Base-by-base conservation (phyloP, 441 rosid genomes). In the Eruca vesicaria region DNA sequence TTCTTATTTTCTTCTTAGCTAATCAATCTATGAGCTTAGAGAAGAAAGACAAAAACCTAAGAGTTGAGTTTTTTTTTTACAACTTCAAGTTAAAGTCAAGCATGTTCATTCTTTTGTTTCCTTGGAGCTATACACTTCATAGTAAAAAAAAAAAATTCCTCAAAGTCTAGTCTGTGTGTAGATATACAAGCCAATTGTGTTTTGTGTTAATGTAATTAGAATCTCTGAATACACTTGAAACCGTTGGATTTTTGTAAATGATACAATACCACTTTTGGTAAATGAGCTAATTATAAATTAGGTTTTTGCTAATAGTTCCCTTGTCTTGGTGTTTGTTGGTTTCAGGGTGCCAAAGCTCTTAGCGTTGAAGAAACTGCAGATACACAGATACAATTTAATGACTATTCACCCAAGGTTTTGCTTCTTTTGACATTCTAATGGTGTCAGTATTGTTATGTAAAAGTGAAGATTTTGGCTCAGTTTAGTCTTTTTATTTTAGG, bases 321-420 rank as follows among this genome's bases (percentile, higher is more conserved):
- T 35, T n/a, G 52, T 16, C 52, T 43, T 43, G 52, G 18, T 48
- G 19, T 5, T 43, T 43, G 66, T 74, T 76, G 50, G n/a, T 60
- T 65, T 61, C 64, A 90, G 93, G 82, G 64, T 16, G 77, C 68
- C 74, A 65, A 43, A 43, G 3, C 50, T 43, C 50, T 8, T 62
- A 86, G 76, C 73, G 70, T 71, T 74, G 70, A 83, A 48, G 61
- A 71, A 66, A 73, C 77, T 74, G 45, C 63, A 43, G 68, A 76
- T 28, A 79, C 77, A 41, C 78, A 53, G 69, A 60, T 68, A 6
- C 82, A 78, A 28, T 64, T 79, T n/a, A 78, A 55, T 63, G 87
- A 86, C 52, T 78, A 64, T 72, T 79, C 90, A 65, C 84, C 84
- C 50, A 91, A 91, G 97, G 97, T 91, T 71, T 65, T 68, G 64